A percentile compares a stretch with the other conserved stretches of the same genome.
Evolutionary conservation across 2,329 filamentous ascomycete genomes (phyloP).

Genomic region (Epichloe amarillans): DNA sequence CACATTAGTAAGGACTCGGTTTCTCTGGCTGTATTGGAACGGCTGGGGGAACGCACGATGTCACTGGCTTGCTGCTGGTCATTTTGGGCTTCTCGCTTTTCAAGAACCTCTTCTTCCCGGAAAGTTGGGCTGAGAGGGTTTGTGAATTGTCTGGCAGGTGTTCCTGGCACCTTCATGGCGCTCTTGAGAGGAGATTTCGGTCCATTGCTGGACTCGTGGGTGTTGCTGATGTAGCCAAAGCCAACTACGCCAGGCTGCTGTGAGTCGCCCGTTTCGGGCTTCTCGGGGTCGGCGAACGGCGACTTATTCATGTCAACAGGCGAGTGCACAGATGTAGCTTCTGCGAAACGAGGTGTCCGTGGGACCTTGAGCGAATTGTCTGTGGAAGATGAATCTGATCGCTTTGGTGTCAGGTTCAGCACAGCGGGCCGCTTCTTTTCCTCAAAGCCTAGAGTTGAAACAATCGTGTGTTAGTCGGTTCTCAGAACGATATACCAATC

Average conservation of each 20-base stretch:
- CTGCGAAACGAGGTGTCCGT: slow-evolving; percentile 65
- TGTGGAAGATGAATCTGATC: slow-evolving; percentile 38
- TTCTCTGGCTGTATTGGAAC: slow-evolving; percentile 2
- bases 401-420: slow-evolving; percentile 37
- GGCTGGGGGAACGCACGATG: slow-evolving; percentile 49
- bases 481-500: not conserved
- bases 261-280: slow-evolving; percentile 41
- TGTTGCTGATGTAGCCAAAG: slow-evolving; percentile 73
- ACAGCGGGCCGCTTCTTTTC: slow-evolving; percentile 45
- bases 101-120: slow-evolving; percentile 70
- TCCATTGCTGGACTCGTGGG: slow-evolving; percentile 45
- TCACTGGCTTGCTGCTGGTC: slow-evolving; percentile 82
- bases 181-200: slow-evolving; percentile 78
- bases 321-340: slow-evolving; percentile 68
- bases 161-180: slow-evolving; percentile 77
- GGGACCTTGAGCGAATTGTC: slow-evolving; percentile 50
- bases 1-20: slow-evolving; percentile 10
- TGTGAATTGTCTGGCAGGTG: slow-evolving; percentile 55
- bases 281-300: slow-evolving; percentile 47
- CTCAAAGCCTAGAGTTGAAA: slow-evolving; percentile 21
- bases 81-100: slow-evolving; percentile 69
- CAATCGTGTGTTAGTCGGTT: slow-evolving; percentile 10
- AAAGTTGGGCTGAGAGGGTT: slow-evolving; percentile 89
- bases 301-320: slow-evolving; percentile 47
- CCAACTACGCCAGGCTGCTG: slow-evolving; percentile 70